Base-by-base conservation (phyloP, 192 early-diverging fungal genomes). In the Rhizophagus sp. region DNA sequence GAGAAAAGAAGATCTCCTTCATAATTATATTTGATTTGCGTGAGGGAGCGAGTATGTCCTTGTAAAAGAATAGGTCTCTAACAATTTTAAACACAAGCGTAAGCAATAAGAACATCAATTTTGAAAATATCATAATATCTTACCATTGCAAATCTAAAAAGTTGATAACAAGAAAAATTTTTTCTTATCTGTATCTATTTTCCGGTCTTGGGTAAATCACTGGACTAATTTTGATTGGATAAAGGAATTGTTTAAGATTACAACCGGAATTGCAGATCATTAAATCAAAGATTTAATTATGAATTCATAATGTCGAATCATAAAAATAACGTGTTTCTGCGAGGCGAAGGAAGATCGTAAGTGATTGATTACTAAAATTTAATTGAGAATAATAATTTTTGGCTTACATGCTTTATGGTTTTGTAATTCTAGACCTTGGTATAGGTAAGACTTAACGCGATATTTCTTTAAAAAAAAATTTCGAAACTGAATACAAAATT, bases 1-100 rank as follows among this genome's bases (percentile, higher is more conserved):
- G 96, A 94, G 88, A 99, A 97, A 70, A 99, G 87, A 75, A 99
- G 89, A 86, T 99, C 98, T 61, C 98, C 98, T 83, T 98, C 98
- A 47, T 88, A 82, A 90, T 99, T 99, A 93, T 98, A 99, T 85
- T 95, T 95, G 86, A 99, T 92, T 83, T 96, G 96, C 52, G 98
- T 99, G 79, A 99, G 87, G 52, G 98, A 92, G 89, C 98, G 95
- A 66, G 91, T 92, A 88, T 99, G 98, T 66, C 98, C 98, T 90
- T 96, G 93, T 78, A 98, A 90, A 66, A 99, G 89, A 88, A 98
- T 97, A 50, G 98, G 98, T 84, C 93, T 89, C 95, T 92, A 84
- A 70, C 82, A 19, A 67, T 44, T 0, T 5, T 27, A 30, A 30
- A 50, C 44, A 50, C 44, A 47, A 12, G 11, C 11, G 44, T 47